Evolutionary conservation across 2,329 filamentous ascomycete genomes (phyloP).

Genomic region (Fusarium buharicum): DNA sequence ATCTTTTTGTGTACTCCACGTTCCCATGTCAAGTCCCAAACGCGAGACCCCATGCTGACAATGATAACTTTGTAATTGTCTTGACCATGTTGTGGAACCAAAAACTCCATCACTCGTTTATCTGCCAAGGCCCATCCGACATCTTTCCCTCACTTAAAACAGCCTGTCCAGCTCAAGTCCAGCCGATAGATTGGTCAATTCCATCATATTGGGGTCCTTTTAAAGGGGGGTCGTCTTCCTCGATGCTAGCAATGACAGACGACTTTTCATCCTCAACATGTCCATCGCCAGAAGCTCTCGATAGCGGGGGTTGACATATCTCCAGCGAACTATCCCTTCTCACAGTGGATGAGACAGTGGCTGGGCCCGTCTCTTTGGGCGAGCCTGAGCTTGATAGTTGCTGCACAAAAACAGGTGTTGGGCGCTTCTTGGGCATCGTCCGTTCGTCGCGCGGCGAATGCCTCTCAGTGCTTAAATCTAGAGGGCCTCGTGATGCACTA

Average conservation of each 20-base stretch:
- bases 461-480: constrained; percentile 23
- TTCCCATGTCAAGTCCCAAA: constrained; percentile 6
- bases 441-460: neutral
- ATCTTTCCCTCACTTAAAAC: neutral
- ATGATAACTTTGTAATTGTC: constrained; percentile 1
- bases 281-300: neutral
- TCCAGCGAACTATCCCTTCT: constrained; percentile 20
- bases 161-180: constrained; percentile 13
- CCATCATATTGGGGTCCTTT: constrained; percentile 47
- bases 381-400: constrained; percentile 33
- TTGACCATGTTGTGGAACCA: constrained; percentile 1
- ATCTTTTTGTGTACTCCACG: neutral
- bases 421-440: neutral
- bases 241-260: constrained; percentile 31
- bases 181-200: constrained; percentile 45
- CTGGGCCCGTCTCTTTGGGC: neutral
- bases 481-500: constrained; percentile 16
- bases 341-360: constrained; percentile 21
- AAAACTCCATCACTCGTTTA: neutral
- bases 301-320: neutral
- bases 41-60: constrained; percentile 4
- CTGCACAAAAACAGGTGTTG: constrained; percentile 30
- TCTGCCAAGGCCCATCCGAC: neutral
- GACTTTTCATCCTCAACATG: constrained; percentile 9
- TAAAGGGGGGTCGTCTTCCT: constrained; percentile 21